Conservation (phyloP, 1,284 basidiomycete species). For the Volvariella surrecta region DNA sequence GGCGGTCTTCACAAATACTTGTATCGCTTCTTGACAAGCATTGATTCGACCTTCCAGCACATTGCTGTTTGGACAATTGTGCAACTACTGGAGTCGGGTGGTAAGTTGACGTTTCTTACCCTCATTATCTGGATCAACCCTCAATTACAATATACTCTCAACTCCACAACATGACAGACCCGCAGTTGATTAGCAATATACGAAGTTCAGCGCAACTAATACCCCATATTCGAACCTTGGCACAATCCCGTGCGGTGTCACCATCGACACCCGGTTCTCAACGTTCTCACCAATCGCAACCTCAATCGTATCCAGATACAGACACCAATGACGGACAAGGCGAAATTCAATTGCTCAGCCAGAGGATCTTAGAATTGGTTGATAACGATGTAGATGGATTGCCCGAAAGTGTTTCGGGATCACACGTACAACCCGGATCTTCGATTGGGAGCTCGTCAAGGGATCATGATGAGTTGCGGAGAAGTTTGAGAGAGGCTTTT, state of each 20-base stretch:
- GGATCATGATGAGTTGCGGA: conserved; percentile 70
- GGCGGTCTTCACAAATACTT: conserved; percentile 96
- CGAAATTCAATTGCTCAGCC: conserved; percentile 81
- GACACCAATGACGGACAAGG: conserved; percentile 77
- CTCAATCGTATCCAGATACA: conserved; percentile 70
- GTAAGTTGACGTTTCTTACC: conserved; percentile 27
- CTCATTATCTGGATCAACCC: not conserved
- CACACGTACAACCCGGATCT: conserved; percentile 58
- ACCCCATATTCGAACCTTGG: conserved; percentile 78
- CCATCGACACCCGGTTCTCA: conserved; percentile 71
- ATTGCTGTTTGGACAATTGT: conserved; percentile 99
- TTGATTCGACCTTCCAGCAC: conserved; percentile 99
- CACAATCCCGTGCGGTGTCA: conserved; percentile 64
- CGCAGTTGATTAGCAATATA: conserved; percentile 85
- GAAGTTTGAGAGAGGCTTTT: conserved; percentile 75
- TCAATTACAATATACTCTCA: conserved; percentile 6
- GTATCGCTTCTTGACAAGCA: conserved; percentile 87
- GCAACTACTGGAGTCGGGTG: conserved; percentile 90
- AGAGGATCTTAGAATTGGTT: conserved; percentile 80
- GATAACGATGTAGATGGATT: conserved; percentile 62
- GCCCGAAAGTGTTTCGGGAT: conserved; percentile 51
- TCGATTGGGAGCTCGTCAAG: conserved; percentile 48
- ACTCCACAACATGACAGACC: conserved; percentile 48
- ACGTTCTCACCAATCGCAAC: conserved; percentile 60
- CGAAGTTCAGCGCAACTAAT: conserved; percentile 75